Base-by-base conservation (phyloP, 2,329 filamentous ascomycete genomes). In the Capronia americana region DNA sequence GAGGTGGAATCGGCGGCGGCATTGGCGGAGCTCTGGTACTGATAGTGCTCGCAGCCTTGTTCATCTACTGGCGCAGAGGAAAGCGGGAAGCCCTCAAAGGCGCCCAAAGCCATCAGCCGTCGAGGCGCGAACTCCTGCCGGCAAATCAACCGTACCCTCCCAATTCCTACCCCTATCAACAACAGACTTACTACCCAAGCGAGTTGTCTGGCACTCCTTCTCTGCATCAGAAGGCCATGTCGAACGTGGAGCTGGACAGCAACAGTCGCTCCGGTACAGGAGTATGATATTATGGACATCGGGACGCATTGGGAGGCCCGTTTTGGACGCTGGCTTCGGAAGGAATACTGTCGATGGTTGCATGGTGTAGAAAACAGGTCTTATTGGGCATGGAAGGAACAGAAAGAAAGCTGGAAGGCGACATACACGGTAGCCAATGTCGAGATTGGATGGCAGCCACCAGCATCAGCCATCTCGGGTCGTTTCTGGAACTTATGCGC, bases 21-120 rank as follows among this genome's bases (percentile, higher is more conserved):
- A 54, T 54, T 28, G 51, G 51, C 23, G 51, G 51, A n/a, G 51
- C 51, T 12, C 28, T 54, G 8, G 51, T 54, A n/a, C 51, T 54
- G 17, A 48, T 48, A 14, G 41, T 20, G 41, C 41, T 44, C 41
- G 41, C 17, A 7, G 14, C 44, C 44, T 48, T 48, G 44, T 48
- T 20, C 14, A 2, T 48, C 44, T 48, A 48, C 44, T 48, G 44
- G 44, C 44, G 17, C 8, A 48, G 44, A 48, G 44, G 44, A 48
- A 23, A 48, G 41, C 44, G 17, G 14, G 20, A 48, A 23, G 44
- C 17, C 20, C 44, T n/a, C 17, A 48, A 23, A n/a, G 2, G 14
- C 44, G 44, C 14, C 6, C 44, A 4, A 2, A 11, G 17, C 11
- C 32, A 34, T 48, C 14, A 48, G 2, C 14, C 44, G 17, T 11